These are phyloP conservation scores for Zizania latifolia DNA, from an alignment of 176 grass and related monocot species.

Conservation along the genomic window DNA sequence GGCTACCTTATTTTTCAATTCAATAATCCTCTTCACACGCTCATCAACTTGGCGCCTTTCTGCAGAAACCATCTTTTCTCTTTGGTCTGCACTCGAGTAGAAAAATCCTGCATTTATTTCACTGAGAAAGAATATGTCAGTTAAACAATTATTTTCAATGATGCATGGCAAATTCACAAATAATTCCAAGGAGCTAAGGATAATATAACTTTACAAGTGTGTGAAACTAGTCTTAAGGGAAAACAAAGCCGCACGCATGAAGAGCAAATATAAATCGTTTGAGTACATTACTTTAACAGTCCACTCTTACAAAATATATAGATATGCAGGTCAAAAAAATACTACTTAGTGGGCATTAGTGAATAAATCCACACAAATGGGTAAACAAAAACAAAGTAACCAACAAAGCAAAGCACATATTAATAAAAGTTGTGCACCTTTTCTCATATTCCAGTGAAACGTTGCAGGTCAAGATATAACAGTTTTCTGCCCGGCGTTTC, in stretches of 20 bases:
- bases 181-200: not conserved
- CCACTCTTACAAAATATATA: not conserved
- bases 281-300: not conserved
- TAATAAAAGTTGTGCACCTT: constrained; percentile 43
- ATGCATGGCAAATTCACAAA: not conserved
- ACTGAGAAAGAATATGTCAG: constrained; percentile 46
- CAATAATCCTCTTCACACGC: constrained; percentile 87
- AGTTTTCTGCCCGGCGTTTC: constrained; percentile 95
- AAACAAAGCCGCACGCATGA: not conserved
- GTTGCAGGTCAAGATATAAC: constrained; percentile 96
- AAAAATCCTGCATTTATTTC: constrained; percentile 99
- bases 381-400: not conserved
- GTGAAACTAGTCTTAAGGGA: not conserved
- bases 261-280: not conserved
- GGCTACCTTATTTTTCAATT: constrained; percentile 82
- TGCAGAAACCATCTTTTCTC: constrained; percentile 95
- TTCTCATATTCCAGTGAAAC: constrained; percentile 99
- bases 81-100: constrained; percentile 94
- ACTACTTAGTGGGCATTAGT: not conserved
- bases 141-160: not conserved
- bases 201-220: not conserved
- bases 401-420: not conserved
- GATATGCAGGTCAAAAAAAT: not conserved
- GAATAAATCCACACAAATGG: not conserved
- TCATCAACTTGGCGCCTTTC: constrained; percentile 97